Evolutionary conservation across 1,284 basidiomycete species (phyloP).

Genomic region (Sporisorium scitamineum): DNA sequence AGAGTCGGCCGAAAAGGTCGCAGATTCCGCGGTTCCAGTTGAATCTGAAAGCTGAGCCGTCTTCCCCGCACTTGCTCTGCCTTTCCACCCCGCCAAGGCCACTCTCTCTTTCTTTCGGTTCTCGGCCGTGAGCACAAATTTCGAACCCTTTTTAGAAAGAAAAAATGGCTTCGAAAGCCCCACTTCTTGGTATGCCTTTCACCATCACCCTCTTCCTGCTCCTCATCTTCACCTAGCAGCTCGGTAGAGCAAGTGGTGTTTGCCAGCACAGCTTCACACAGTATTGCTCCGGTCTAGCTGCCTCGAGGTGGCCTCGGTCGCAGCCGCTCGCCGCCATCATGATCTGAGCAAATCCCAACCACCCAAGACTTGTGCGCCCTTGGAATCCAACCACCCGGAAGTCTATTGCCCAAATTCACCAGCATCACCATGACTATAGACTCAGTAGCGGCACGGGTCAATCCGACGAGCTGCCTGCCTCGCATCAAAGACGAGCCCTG

Average conservation of each 20-base stretch:
- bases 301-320: background rate
- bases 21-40: constrained; percentile 3
- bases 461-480: constrained; percentile 45
- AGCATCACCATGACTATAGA: constrained; percentile 7
- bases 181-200: background rate
- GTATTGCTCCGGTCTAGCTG: background rate
- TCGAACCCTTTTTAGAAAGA: constrained; percentile 4
- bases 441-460: background rate
- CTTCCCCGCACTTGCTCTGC: constrained; percentile 31
- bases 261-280: background rate
- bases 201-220: background rate
- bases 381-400: background rate
- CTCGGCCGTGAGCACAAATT: constrained; percentile 28
- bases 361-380: background rate
- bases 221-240: background rate
- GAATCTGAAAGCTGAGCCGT: constrained; percentile 23
- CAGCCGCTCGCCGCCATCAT: background rate
- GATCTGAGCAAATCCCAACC: constrained; percentile 3
- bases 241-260: background rate
- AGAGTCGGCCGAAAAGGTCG: too few species aligned
- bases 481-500: constrained; percentile 28
- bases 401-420: too few species aligned
- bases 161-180: background rate
- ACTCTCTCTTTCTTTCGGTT: background rate
- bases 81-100: background rate